Evolutionary conservation across 1,139 yeast genomes (phyloP).

Genomic region (Debaryomyces sp.): DNA sequence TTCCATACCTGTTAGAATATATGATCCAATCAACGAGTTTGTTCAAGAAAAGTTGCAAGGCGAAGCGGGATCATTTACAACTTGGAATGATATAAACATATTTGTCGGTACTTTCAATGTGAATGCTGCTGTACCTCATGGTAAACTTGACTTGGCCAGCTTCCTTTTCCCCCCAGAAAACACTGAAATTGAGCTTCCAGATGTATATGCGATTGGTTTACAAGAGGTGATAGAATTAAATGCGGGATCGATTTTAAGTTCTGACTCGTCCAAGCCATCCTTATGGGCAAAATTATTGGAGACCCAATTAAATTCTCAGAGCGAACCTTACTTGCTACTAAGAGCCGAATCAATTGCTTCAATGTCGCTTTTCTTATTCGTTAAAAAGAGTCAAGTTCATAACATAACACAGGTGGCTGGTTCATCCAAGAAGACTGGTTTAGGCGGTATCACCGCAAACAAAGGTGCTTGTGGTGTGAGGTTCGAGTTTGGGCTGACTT

Average conservation of each 20-base stretch:
- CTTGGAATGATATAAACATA: constrained; percentile 58
- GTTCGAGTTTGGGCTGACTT: constrained; percentile 74
- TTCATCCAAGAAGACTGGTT: constrained; percentile 80
- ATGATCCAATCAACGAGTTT: constrained; percentile 86
- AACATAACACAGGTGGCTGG: constrained; percentile 78
- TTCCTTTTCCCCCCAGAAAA: constrained; percentile 83
- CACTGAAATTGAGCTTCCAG: constrained; percentile 52
- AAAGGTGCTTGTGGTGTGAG: constrained; percentile 92
- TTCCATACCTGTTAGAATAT: constrained; percentile 70
- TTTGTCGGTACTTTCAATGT: constrained; percentile 89
- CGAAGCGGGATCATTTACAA: constrained; percentile 58
- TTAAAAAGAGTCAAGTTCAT: constrained; percentile 50
- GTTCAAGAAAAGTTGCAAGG: constrained; percentile 63
- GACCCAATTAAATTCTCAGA: constrained; percentile 53
- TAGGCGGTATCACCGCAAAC: constrained; percentile 91
- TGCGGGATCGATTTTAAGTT: constrained; percentile 77
- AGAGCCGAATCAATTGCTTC: constrained; percentile 50
- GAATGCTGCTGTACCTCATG: constrained; percentile 65
- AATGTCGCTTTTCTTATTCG: constrained; percentile 43
- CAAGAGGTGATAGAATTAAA: constrained; percentile 92
- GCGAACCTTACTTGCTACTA: constrained; percentile 39
- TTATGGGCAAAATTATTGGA: constrained; percentile 65
- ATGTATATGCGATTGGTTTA: constrained; percentile 81
- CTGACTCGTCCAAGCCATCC: constrained; percentile 64
- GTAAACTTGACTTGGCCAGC: constrained; percentile 57